phyloP scores from a whole-genome alignment of 169 alveolate genomes.

The Sarcocystis neurona region DNA sequence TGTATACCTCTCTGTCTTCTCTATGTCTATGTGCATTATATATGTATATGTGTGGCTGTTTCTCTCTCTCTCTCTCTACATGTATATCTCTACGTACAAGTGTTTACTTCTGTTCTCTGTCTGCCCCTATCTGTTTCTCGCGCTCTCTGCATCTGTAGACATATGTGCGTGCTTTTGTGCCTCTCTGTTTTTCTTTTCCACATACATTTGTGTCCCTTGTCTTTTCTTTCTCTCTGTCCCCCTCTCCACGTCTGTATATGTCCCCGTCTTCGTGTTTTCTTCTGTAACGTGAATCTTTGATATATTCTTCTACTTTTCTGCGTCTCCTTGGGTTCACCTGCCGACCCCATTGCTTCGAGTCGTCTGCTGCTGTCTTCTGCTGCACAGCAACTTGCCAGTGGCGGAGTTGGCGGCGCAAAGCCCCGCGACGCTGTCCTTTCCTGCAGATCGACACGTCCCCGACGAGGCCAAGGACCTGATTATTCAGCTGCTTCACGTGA shows the following conservation, averaged over 20 bases:
- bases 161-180: no score
- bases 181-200: no score
- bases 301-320: background rate
- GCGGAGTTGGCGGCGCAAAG: conserved; percentile 1
- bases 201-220: no score
- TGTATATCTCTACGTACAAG: no score
- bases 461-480: conserved; percentile 46
- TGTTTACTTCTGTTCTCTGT: no score
- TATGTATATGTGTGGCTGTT: no score
- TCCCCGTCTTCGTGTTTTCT: no score
- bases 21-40: background rate
- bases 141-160: no score
- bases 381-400: background rate
- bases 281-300: background rate
- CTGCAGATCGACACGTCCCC: conserved; percentile 18
- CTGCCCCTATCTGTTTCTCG: no score
- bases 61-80: no score
- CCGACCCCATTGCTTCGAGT: background rate
- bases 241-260: no score
- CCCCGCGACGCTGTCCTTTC: conserved; percentile 19
- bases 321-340: background rate
- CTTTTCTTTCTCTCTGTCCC: no score
- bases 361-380: conserved; percentile 23
- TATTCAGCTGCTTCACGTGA: conserved; percentile 26
- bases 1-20: background rate